Evolutionary conservation across 163 green algal genomes (phyloP).

Genomic region (Volvox carteri): DNA sequence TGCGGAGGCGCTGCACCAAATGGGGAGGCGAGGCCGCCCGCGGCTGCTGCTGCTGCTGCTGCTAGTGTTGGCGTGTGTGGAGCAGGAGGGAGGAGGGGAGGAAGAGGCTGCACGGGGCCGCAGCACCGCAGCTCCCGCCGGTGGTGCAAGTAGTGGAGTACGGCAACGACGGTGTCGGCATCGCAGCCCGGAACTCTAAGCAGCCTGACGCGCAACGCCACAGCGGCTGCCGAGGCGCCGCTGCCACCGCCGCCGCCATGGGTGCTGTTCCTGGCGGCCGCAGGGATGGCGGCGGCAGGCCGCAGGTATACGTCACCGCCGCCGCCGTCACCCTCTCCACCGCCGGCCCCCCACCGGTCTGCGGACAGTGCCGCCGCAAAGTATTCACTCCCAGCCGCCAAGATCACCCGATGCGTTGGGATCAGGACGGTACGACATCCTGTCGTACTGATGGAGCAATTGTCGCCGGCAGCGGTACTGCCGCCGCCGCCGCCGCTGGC

Average conservation of each 20-base stretch:
- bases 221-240: not conserved
- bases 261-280: not conserved
- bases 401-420: conserved; percentile 44
- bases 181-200: conserved; percentile 42
- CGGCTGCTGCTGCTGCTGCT: not conserved
- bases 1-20: not conserved
- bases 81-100: not conserved
- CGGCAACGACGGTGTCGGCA: not conserved
- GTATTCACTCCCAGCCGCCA: conserved; percentile 51
- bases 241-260: not conserved
- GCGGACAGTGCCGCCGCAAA: conserved; percentile 59
- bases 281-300: not conserved
- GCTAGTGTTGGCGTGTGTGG: not conserved
- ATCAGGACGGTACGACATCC: conserved; percentile 43
- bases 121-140: not conserved
- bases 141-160: conserved; percentile 47
- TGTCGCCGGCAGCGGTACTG: too few relatives aligned
- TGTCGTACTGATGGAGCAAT: too few relatives aligned
- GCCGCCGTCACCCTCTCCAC: not conserved
- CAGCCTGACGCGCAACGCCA: conserved; percentile 20
- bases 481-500: not conserved
- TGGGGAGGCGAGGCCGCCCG: not conserved
- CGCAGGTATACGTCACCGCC: not conserved
- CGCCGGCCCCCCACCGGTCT: conserved; percentile 44
- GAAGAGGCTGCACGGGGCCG: not conserved